Percentiles rank a stretch among this genome's conserved stretches.
Evolutionary conservation across 2,329 filamentous ascomycete species (phyloP).

Genomic region (Raffaelea deltoideospora): DNA sequence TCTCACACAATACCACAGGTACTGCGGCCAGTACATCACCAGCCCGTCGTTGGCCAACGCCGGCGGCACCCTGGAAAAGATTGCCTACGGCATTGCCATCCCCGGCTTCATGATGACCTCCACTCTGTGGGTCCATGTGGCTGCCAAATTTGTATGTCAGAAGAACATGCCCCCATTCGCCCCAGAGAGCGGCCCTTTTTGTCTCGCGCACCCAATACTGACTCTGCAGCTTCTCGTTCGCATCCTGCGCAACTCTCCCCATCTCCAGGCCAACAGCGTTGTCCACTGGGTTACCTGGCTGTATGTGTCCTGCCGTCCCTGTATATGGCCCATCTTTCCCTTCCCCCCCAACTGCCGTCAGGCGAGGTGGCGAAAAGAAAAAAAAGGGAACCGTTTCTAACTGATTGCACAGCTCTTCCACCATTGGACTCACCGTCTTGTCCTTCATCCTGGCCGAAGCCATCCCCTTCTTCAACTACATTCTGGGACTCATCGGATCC

Average conservation of each 20-base stretch:
- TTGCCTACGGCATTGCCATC: constrained; percentile 37
- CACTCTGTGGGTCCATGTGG: constrained; percentile 9
- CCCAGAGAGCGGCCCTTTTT: no score
- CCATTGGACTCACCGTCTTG: constrained; percentile 3
- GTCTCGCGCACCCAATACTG: no score
- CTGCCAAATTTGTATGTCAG: constrained; percentile 17
- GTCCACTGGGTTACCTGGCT: constrained; percentile 17
- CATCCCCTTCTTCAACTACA: constrained; percentile 10
- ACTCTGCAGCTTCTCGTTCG: no score
- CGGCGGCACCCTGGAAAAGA: constrained; percentile 42
- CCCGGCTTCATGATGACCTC: constrained; percentile 11
- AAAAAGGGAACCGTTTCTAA: no score
- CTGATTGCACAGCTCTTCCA: no score
- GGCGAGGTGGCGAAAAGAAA: no score
- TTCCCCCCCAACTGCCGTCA: no score
- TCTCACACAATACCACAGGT: constrained; percentile 13
- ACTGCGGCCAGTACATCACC: constrained; percentile 47
- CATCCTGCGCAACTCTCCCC: constrained; percentile 14
- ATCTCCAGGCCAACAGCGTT: constrained; percentile 16
- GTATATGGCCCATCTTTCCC: no score
- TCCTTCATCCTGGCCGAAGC: constrained; percentile 9
- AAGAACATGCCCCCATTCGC: no score
- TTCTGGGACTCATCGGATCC: constrained; percentile 7
- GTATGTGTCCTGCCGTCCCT: no score
- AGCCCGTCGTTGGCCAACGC: constrained; percentile 46